Percentiles rank a stretch among this genome's conserved stretches.
Conservation (phyloP, 2,329 filamentous ascomycete genomes). For the Fusarium nelsonii region DNA sequence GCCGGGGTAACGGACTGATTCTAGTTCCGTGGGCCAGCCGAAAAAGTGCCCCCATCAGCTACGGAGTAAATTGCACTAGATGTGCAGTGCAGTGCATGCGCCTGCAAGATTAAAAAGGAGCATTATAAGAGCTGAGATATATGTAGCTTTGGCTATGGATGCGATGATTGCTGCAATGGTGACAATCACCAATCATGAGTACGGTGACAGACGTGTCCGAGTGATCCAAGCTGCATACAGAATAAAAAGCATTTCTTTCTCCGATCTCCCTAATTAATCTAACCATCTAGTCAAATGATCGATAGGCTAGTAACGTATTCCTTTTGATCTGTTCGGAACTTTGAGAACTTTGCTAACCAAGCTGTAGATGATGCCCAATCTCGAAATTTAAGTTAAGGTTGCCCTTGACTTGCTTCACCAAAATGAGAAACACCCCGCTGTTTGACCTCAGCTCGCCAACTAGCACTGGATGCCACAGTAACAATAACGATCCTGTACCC, state of each 20-base stretch:
- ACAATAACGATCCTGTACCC: conserved; percentile 4
- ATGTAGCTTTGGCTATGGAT: conserved; percentile 2
- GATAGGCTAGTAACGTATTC: background rate
- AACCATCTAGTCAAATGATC: background rate
- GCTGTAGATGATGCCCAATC: background rate
- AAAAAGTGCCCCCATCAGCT: conserved; percentile 8
- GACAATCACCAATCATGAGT: background rate
- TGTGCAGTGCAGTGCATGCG: background rate
- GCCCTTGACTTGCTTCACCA: conserved; percentile 6
- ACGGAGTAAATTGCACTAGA: conserved; percentile 1
- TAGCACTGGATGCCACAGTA: background rate
- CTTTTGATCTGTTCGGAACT: background rate
- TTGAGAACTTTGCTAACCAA: background rate
- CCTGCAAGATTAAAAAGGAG: conserved; percentile 16
- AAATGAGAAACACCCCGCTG: background rate
- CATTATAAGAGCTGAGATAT: conserved; percentile 31
- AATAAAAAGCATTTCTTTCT: background rate
- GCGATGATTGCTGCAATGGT: background rate
- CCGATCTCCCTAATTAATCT: background rate
- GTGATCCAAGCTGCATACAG: background rate
- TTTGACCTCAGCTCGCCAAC: conserved; percentile 19
- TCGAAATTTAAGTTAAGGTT: background rate
- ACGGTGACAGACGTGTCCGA: background rate
- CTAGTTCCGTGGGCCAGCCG: conserved; percentile 10
- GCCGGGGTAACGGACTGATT: conserved; percentile 13